Conservation (phyloP, 1,139 yeast genomes). For the Lodderomyces orthopsilosis region DNA sequence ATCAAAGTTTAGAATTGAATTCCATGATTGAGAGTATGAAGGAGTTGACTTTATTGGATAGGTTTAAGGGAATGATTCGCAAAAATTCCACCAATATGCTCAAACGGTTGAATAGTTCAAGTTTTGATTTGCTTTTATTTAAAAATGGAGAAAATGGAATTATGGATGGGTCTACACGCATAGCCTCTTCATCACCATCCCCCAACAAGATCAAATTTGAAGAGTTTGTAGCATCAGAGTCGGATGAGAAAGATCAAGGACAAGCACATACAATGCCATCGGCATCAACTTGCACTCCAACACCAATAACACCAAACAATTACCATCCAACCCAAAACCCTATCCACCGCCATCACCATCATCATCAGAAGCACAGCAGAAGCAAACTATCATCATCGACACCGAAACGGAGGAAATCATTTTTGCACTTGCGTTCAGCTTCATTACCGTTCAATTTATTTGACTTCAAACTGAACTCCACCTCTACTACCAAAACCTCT, state of each 20-base stretch:
- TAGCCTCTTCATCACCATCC: background rate
- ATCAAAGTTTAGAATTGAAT: background rate
- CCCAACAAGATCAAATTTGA: constrained; percentile 2
- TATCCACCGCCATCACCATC: background rate
- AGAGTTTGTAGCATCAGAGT: background rate
- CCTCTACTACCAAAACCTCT: background rate
- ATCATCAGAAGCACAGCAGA: background rate
- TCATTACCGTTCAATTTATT: background rate
- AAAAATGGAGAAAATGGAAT: background rate
- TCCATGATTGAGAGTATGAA: constrained; percentile 9
- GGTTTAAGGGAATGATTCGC: constrained; percentile 8
- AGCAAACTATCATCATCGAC: background rate
- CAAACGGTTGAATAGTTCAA: constrained; percentile 1
- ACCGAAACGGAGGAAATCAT: constrained; percentile 7
- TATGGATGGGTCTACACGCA: background rate
- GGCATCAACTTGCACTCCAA: background rate
- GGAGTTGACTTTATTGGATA: constrained; percentile 12
- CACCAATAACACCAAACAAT: constrained; percentile 1
- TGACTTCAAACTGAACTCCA: background rate
- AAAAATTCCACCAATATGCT: constrained; percentile 5
- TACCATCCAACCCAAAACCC: background rate
- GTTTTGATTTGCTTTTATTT: constrained; percentile 3
- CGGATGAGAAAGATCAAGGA: background rate
- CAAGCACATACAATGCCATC: background rate
- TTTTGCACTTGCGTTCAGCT: constrained; percentile 6